Evolutionary conservation across 192 early-diverging fungal species (phyloP).

Genomic region (Backusella sp.): DNA sequence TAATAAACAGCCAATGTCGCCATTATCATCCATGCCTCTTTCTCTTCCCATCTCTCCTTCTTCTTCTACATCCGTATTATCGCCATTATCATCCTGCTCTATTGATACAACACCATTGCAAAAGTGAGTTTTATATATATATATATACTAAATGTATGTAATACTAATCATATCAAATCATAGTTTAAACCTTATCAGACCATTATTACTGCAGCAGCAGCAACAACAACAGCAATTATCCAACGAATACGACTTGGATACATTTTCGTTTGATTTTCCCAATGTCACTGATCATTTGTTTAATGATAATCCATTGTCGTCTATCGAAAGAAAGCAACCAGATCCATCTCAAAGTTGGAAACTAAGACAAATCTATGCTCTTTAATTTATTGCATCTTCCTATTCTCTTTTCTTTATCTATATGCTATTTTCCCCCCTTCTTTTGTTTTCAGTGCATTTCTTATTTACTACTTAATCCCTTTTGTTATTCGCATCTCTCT

Average conservation of each 20-base stretch:
- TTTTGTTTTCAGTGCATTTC: not conserved
- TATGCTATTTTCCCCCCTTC: not conserved
- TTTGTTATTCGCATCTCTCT: not conserved
- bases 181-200: not conserved
- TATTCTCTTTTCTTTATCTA: not conserved
- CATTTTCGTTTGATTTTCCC: slow-evolving; percentile 1
- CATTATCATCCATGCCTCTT: not conserved
- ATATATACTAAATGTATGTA: not conserved
- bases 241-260: not conserved
- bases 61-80: not conserved
- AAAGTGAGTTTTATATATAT: not conserved
- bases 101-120: not conserved
- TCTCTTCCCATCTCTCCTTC: not conserved
- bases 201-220: not conserved
- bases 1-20: slow-evolving; percentile 7
- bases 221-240: not conserved
- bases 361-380: slow-evolving; percentile 12
- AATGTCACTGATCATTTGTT: not conserved
- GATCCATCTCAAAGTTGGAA: not conserved
- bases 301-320: not conserved
- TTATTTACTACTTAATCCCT: not conserved
- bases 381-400: not conserved
- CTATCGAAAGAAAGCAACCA: not conserved
- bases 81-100: not conserved
- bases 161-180: not conserved